phyloP scores from a whole-genome alignment of 2,329 filamentous ascomycete species.

The Fusarium sp. region DNA sequence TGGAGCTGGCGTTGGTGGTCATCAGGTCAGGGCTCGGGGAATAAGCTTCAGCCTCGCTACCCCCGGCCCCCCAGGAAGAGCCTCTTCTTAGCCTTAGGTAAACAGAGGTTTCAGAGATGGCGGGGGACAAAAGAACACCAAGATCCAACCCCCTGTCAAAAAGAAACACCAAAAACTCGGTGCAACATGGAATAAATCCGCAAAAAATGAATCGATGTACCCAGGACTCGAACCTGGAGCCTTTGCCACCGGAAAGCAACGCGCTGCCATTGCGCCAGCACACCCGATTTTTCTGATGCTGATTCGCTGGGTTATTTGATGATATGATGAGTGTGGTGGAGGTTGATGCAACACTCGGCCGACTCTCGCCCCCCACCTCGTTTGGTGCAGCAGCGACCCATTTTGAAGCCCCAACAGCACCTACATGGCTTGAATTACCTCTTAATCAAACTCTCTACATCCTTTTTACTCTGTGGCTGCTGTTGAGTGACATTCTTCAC shows the following conservation, averaged over 20 bases:
- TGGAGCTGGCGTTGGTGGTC: background rate
- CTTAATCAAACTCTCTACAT: rapidly evolving
- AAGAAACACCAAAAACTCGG: background rate
- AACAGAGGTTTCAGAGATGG: background rate
- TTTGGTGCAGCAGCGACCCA: background rate
- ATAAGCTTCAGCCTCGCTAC: background rate
- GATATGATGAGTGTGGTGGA: background rate
- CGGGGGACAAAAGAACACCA: background rate
- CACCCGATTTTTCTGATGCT: background rate
- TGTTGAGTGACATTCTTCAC: background rate
- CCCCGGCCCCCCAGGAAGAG: background rate
- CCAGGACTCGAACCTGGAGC: slow-evolving; percentile 53
- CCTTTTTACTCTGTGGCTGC: background rate
- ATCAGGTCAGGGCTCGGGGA: background rate
- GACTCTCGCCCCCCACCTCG: background rate
- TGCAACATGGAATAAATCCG: background rate
- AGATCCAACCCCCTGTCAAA: background rate
- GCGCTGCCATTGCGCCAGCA: slow-evolving; percentile 45
- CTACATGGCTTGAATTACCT: background rate
- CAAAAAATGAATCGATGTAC: slow-evolving; percentile 26
- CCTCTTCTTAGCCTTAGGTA: background rate
- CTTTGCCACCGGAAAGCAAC: slow-evolving; percentile 53
- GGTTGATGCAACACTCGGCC: background rate
- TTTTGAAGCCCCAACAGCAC: background rate
- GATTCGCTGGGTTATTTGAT: rapidly evolving